Evolutionary conservation across 768 basidiomycete species (phyloP), one percentile per base, ranked within the genome.

Genomic region (Mycena pura): DNA sequence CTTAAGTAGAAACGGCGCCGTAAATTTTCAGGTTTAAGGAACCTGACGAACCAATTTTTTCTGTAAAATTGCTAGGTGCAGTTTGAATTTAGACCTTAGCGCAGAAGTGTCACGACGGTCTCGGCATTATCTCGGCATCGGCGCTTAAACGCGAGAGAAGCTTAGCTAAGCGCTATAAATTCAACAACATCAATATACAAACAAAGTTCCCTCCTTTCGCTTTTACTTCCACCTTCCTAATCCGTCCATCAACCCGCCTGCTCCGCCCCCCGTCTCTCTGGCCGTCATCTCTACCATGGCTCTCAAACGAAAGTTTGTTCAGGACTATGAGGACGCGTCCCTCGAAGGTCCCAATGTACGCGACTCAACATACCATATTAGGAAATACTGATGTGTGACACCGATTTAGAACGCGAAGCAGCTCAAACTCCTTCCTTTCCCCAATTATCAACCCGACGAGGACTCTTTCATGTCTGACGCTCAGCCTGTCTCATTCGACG

Each of bases 391-490:
- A 63, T 65, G n/a, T n/a, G n/a, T n/a, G n/a, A n/a, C 52, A 57
- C 58, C 27, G 41, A 31, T 52, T 29, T 66, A 88, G 86, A 80
- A 80, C 62, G 77, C 80, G 29, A 92, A 93, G 73, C 89, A 92
- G 71, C 63, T 90, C 22, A 92, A 89, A 78, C 80, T 90, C 52
- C 78, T 92, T 57, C 88, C 90, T 43, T 92, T 92, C 73, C 91
- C 90, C 55, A 84, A 88, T 68, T 80, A 79, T 60, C 82, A 85
- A 60, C 71, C 76, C 62, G 88, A 91, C 73, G 74, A 77, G 68
- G 91, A 93, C 72, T 82, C 87, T 63, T 77, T 82, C 66, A 93
- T 93, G 92, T 85, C 82, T 69, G 88, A 89, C 65, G 81, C 82
- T 72, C 86, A 89, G 64, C 84, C 83, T 41, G 70, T 85, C 65